Evolutionary conservation across 495 filamentous ascomycete species (phyloP).

Genomic region (Lasiosphaeria miniovina): DNA sequence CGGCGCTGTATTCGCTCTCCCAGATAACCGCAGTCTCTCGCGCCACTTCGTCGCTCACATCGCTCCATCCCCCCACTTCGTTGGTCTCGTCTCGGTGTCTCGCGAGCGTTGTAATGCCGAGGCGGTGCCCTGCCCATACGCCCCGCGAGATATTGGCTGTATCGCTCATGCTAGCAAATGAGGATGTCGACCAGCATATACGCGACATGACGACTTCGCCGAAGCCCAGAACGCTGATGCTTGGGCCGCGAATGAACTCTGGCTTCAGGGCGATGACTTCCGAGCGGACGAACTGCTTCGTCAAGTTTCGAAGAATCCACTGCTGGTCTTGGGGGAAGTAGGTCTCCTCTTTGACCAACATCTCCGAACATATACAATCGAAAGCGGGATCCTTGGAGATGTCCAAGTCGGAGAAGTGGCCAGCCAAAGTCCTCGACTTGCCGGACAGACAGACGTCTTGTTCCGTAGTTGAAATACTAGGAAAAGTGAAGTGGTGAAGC

Average conservation of each 20-base stretch:
- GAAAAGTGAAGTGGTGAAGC: constrained; percentile 7
- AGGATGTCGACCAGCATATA: constrained; percentile 20
- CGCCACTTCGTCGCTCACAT: too few species aligned
- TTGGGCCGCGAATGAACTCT: constrained; percentile 17
- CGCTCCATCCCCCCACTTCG: too few species aligned
- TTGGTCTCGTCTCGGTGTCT: constrained; percentile 1
- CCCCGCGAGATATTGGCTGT: constrained; percentile 13
- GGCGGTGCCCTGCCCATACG: constrained; percentile 26
- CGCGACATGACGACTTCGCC: constrained; percentile 18
- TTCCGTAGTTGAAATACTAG: not conserved
- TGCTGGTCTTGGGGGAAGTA: constrained; percentile 25
- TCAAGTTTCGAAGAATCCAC: constrained; percentile 34
- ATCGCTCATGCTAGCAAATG: not conserved
- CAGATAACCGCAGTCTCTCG: too few species aligned
- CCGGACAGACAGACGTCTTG: not conserved
- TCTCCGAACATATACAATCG: constrained; percentile 3
- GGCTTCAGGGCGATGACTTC: constrained; percentile 26
- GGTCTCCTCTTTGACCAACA: constrained; percentile 7
- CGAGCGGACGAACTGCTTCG: constrained; percentile 28
- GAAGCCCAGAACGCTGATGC: constrained; percentile 18
- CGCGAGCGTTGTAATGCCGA: constrained; percentile 3
- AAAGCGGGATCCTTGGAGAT: constrained; percentile 11
- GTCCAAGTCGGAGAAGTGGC: not conserved
- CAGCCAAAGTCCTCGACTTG: too few species aligned
- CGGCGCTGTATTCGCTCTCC: too few species aligned